These are phyloP conservation scores for Cucumis sativus DNA, from an alignment of 306 rosid species.

Conservation along the genomic window DNA sequence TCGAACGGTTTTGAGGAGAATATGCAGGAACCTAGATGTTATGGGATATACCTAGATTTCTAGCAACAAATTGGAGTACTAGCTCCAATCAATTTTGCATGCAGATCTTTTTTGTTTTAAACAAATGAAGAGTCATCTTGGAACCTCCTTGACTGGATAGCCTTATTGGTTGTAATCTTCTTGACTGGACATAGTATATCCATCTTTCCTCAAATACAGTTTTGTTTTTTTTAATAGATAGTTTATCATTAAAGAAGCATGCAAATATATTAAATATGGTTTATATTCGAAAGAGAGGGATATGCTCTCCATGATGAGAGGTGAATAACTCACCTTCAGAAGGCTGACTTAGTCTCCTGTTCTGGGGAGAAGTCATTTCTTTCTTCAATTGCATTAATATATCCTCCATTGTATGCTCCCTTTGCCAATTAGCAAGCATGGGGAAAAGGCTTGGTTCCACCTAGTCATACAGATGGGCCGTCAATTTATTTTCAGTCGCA, in stretches of 20 bases:
- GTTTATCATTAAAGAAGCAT: not conserved
- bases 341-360: conserved; percentile 86
- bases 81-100: not conserved
- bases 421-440: conserved; percentile 92
- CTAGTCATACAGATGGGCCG: conserved; percentile 27
- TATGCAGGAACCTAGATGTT: not conserved
- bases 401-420: conserved; percentile 88
- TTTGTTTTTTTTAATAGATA: not conserved
- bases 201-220: not conserved
- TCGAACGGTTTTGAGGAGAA: not conserved
- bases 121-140: not conserved
- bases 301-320: conserved; percentile 2
- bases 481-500: conserved; percentile 25
- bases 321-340: conserved; percentile 58
- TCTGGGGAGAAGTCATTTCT: conserved; percentile 91
- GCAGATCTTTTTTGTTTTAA: not conserved
- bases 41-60: not conserved
- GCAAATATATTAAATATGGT: not conserved
- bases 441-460: conserved; percentile 86
- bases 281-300: not conserved
- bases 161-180: not conserved
- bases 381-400: conserved; percentile 81
- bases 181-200: not conserved
- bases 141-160: not conserved
- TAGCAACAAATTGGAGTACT: not conserved